Base-by-base conservation (phyloP, 2,329 filamentous ascomycete genomes). In the Leptodontidium sp. region DNA sequence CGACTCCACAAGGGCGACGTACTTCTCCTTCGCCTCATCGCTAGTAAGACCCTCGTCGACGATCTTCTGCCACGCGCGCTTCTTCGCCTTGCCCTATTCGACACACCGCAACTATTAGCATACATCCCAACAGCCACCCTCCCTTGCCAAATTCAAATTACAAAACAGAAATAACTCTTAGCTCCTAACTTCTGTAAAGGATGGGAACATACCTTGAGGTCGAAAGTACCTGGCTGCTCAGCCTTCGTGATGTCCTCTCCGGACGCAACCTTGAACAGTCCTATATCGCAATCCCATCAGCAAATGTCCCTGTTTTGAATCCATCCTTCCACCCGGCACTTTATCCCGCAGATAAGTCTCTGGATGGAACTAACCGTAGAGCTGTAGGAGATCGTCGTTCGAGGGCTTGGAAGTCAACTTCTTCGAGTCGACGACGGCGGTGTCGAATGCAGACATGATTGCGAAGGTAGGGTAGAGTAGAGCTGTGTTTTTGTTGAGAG, bases 1-100 rank as follows among this genome's bases (percentile, higher is more conserved):
- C 77, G 84, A 80, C 81, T 93, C 89, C 72, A 96, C 88, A 70
- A 91, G 83, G 74, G 85, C 84, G 76, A 97, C 87, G 82, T 97
- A 98, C 78, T 87, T 83, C 79, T 88, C 85, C 87, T 97, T 91
- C 24, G 94, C 94, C 73, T 89, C 81, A 72, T 90, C 86, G 70
- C 87, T 77, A 70, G 73, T 87, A 74, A 89, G 79, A 62, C 86
- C 87, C 69, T 89, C 85, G 70, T 94, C 87, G 77, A 88, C 87
- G 71, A 89, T 77, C 78, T 89, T 86, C 82, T 93, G 83, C 93
- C 93, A 97, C 65, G 91, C 88, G 76, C 85, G 86, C 83, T 90
- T 88, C 87, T 97, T 97, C 77, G 88, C 88, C 84, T 96, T 97
- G 82, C 84, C 89, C 92, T 78, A 58, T 64, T 50, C 6, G 15